phyloP scores from a whole-genome alignment of 345 rosid genomes.

The Murraya paniculata region DNA sequence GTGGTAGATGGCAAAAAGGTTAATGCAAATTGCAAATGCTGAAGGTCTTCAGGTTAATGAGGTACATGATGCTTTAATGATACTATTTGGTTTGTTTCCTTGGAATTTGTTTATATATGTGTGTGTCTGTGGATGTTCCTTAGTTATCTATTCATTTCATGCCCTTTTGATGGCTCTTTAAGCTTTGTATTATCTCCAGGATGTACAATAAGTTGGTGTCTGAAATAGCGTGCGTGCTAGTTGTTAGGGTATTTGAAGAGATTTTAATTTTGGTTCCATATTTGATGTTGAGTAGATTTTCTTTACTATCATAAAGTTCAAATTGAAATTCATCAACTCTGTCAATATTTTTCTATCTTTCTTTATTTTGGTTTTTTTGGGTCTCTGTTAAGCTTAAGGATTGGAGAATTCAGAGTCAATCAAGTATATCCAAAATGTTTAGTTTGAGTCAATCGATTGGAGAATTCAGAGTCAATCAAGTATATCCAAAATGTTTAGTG shows the following conservation, averaged over 20 bases:
- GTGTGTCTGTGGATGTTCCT: constrained; percentile 2
- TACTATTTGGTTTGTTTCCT: background rate
- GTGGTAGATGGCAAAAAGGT: constrained; percentile 90
- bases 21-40: constrained; percentile 71
- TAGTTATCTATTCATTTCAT: background rate
- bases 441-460: no score
- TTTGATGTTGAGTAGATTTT: background rate
- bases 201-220: background rate
- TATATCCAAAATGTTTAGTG: no score
- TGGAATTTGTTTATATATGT: constrained; percentile 10
- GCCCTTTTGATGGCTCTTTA: background rate
- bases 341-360: background rate
- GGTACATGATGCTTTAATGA: constrained; percentile 30
- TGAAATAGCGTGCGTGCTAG: background rate
- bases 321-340: background rate
- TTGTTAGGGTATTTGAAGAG: background rate
- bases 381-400: background rate
- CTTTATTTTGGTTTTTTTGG: background rate
- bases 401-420: background rate
- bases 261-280: background rate
- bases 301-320: background rate
- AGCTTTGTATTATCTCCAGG: background rate
- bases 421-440: background rate
- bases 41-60: constrained; percentile 87
- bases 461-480: background rate